Percentiles rank a stretch among this genome's conserved stretches.
Conservation (phyloP, 805 yeast species). For the Metschnikowia anglica region DNA sequence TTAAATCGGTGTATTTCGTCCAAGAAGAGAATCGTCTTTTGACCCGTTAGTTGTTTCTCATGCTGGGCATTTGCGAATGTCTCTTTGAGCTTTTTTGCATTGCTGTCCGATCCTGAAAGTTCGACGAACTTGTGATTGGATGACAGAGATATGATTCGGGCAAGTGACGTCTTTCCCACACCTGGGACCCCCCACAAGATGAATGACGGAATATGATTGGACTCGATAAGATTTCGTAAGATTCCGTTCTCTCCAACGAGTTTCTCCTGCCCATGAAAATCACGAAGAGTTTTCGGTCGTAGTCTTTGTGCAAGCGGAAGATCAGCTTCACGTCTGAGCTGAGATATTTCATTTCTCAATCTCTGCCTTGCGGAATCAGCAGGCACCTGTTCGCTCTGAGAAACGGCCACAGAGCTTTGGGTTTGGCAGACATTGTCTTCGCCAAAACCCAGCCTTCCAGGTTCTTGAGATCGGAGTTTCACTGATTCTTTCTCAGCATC, state of each 20-base stretch:
- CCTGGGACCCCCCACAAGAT: slow-evolving; percentile 48
- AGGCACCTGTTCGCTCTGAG: neutral
- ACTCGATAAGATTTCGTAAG: slow-evolving; percentile 33
- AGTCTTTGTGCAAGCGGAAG: slow-evolving; percentile 43
- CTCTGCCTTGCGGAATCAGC: neutral
- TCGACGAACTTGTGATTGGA: slow-evolving; percentile 37
- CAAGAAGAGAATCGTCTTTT: slow-evolving; percentile 34
- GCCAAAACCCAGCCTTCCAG: too few relatives aligned
- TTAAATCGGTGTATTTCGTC: slow-evolving; percentile 48
- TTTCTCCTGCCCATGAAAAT: slow-evolving; percentile 43
- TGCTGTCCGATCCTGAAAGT: slow-evolving; percentile 41
- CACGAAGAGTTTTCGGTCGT: slow-evolving; percentile 38
- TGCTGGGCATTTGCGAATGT: slow-evolving; percentile 38
- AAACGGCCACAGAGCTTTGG: neutral
- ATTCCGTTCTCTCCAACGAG: slow-evolving; percentile 39
- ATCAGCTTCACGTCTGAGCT: slow-evolving; percentile 22
- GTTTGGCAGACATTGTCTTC: too few relatives aligned
- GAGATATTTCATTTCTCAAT: slow-evolving; percentile 1
- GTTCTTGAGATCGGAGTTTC: neutral
- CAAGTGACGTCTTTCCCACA: slow-evolving; percentile 44
- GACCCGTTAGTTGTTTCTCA: slow-evolving; percentile 34
- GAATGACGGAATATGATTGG: slow-evolving; percentile 40
- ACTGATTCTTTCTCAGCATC: neutral
- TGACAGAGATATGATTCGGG: slow-evolving; percentile 37
- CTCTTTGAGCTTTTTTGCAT: slow-evolving; percentile 36